Evolutionary conservation across 495 filamentous ascomycete genomes (phyloP).

Genomic region (Penicillium ucsense): DNA sequence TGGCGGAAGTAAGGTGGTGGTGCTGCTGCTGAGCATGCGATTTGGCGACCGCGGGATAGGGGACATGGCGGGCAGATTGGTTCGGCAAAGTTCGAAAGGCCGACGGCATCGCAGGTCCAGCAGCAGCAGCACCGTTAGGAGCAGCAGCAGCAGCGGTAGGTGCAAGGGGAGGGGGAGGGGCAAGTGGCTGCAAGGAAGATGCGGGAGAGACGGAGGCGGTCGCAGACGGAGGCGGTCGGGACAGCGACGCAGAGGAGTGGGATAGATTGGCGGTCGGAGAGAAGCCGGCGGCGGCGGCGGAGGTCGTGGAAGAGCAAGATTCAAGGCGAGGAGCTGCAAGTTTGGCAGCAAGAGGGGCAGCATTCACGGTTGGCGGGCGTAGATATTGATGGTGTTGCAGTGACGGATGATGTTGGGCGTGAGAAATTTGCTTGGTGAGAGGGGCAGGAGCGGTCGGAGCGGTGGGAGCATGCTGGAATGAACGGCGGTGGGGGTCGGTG

Average conservation of each 20-base stretch:
- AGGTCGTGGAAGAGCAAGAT: constrained; percentile 1
- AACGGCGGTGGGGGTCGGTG: constrained; percentile 23
- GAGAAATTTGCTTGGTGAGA: constrained; percentile 24
- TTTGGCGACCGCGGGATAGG: constrained; percentile 34
- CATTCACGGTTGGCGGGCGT: neutral
- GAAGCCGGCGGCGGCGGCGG: neutral
- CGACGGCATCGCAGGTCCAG: constrained; percentile 40
- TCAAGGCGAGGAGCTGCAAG: constrained; percentile 17
- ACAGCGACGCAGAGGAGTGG: neutral
- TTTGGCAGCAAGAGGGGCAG: constrained; percentile 3
- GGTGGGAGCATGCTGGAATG: constrained; percentile 24
- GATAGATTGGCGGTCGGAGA: neutral
- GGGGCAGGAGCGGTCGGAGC: constrained; percentile 25
- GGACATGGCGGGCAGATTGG: constrained; percentile 34
- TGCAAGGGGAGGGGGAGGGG: constrained; percentile 25
- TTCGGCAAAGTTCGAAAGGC: constrained; percentile 40
- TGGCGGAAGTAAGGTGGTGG: constrained; percentile 30
- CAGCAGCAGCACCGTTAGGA: constrained; percentile 31
- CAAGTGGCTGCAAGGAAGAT: constrained; percentile 28
- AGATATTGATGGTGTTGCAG: constrained; percentile 4
- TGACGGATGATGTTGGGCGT: constrained; percentile 13
- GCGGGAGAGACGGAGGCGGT: neutral
- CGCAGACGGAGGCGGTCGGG: constrained; percentile 17
- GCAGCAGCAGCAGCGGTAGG: constrained; percentile 12
- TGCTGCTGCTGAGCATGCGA: constrained; percentile 29